Evolutionary conservation across 306 rosid species (phyloP), one percentile per base, ranked within the genome.

Genomic region (Trichosanthes truncata): DNA sequence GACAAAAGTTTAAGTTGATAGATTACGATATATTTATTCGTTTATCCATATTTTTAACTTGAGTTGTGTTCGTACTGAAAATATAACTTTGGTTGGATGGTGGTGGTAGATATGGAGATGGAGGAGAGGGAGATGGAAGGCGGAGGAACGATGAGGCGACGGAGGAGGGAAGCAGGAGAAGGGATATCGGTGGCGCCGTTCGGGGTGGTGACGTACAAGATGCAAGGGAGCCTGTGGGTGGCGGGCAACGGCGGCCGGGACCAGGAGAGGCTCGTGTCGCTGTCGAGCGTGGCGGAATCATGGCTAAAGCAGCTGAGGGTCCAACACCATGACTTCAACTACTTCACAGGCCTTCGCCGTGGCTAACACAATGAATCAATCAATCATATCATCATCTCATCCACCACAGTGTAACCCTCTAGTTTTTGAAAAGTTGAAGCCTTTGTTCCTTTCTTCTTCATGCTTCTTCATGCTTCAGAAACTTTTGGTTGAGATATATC

Each of bases 221-320:
- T 93, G 98, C 97, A 96, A 73, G 97, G 97, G 10, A 89, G 79
- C 9, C 63, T 93, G 82, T 96, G 99, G 99, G 84, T 79, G 74
- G 87, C 96, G 0, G 96, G 97, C 72, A 89, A 90, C 74, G 81
- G 80, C 46, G 99, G 99, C 31, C 83, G 84, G 90, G 99, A 95
- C 92, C 93, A 90, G 63, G 93, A 89, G 72, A 88, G 83, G 85
- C 82, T 95, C 3, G 71, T 84, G 79, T 84, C 96, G 0, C 91
- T 95, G 7, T 84, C 80, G 85, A 90, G 97, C 63, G 96, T 91
- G 77, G 99, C 97, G 0, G 96, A 95, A 80, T 95, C 99, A 43
- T 95, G 99, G 99, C 82, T 95, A 81, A 95, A 95, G 89, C 99
- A 95, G 38, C 84, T 93, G 10, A 84, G 88, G 86, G 97, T 95